A percentile compares a stretch with the other conserved stretches of the same genome.
phyloP scores from a whole-genome alignment of 2,329 filamentous ascomycete species.

The Aureobasidium sp. region DNA sequence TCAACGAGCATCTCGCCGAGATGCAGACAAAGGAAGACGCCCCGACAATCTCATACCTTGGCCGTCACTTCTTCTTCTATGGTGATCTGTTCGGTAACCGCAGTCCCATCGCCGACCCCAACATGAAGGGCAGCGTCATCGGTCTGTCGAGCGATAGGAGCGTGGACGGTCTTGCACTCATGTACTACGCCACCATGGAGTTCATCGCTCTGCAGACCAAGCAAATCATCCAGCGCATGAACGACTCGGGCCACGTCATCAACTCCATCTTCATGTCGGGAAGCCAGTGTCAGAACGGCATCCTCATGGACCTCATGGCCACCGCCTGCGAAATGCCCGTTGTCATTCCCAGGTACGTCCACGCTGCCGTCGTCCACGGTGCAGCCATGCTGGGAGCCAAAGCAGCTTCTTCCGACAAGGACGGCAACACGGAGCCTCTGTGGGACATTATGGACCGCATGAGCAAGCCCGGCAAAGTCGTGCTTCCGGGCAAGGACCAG shows the following conservation, averaged over 20 bases:
- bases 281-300: constrained; percentile 90
- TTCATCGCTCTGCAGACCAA: constrained; percentile 96
- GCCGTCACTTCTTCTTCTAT: constrained; percentile 96
- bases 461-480: constrained; percentile 83
- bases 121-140: constrained; percentile 84
- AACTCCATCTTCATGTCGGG: constrained; percentile 97
- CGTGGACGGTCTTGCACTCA: constrained; percentile 75
- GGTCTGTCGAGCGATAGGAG: constrained; percentile 81
- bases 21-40: constrained; percentile 60
- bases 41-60: constrained; percentile 74
- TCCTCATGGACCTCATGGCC: constrained; percentile 85
- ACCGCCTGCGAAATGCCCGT: constrained; percentile 89
- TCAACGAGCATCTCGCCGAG: constrained; percentile 77
- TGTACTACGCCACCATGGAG: constrained; percentile 95
- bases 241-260: constrained; percentile 76
- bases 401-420: constrained; percentile 72
- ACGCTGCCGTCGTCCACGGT: constrained; percentile 94
- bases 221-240: constrained; percentile 94
- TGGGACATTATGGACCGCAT: constrained; percentile 98
- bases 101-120: constrained; percentile 82
- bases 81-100: constrained; percentile 96
- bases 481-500: constrained; percentile 62
- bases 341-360: constrained; percentile 84
- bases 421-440: constrained; percentile 73
- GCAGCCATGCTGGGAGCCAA: constrained; percentile 97